A percentile compares a stretch with the other conserved stretches of the same genome.
Evolutionary conservation across 345 rosid genomes (phyloP).

Genomic region (Euclidium syriacum): DNA sequence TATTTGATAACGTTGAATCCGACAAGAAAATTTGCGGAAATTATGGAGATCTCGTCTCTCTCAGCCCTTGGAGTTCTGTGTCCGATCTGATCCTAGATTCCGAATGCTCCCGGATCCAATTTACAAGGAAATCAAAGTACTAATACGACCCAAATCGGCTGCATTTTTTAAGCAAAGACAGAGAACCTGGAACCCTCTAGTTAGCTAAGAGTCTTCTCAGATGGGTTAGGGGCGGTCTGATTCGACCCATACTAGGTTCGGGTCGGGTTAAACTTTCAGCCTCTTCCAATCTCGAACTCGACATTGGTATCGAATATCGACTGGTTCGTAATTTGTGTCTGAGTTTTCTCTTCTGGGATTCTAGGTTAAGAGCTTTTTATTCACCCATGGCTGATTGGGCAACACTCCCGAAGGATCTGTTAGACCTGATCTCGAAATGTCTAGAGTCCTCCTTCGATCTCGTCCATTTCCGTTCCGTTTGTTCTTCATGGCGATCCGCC

Average conservation of each 20-base stretch:
- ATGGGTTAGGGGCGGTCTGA: neutral
- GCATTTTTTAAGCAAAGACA: neutral
- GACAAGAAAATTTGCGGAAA: neutral
- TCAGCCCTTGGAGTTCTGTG: neutral
- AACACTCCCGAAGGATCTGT: constrained; percentile 61
- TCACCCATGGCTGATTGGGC: constrained; percentile 66
- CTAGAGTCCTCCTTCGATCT: constrained; percentile 53
- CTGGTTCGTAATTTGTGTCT: neutral
- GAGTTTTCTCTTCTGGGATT: neutral
- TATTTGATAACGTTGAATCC: neutral
- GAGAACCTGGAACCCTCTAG: neutral
- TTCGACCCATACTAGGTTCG: neutral
- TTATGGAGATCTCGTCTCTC: constrained; percentile 5
- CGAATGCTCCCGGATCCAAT: constrained; percentile 3
- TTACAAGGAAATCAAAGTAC: neutral
- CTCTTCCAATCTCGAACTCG: neutral
- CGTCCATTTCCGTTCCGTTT: constrained; percentile 71
- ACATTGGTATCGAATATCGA: neutral
- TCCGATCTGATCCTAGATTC: constrained; percentile 7
- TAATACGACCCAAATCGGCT: neutral
- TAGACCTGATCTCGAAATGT: constrained; percentile 44
- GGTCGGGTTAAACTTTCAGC: neutral
- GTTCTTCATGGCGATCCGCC: constrained; percentile 75
- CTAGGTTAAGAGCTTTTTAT: neutral
- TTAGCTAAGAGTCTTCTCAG: neutral